Conservation (phyloP, 176 grass and related monocot genomes). For the Cenchrus purpureus region DNA sequence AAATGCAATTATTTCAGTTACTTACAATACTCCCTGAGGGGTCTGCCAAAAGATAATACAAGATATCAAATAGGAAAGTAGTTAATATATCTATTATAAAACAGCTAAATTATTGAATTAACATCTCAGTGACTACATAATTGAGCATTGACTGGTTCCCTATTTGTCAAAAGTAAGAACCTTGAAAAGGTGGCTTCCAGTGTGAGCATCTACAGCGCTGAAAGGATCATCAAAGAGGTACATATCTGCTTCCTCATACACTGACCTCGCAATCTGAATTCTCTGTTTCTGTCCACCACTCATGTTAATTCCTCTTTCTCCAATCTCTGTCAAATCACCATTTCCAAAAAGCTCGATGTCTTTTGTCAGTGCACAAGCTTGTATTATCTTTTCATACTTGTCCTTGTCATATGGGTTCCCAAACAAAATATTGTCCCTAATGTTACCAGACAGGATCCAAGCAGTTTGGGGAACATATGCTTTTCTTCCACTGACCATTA, state of each 20-base stretch:
- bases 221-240: slow-evolving; percentile 98
- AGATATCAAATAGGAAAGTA: neutral
- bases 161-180: slow-evolving; percentile 46
- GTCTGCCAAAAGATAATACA: neutral
- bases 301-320: slow-evolving; percentile 99
- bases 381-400: slow-evolving; percentile 80
- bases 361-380: slow-evolving; percentile 80
- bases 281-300: slow-evolving; percentile 97
- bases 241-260: slow-evolving; percentile 84
- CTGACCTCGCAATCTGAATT: slow-evolving; percentile 95
- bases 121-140: neutral
- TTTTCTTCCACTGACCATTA: slow-evolving; percentile 79
- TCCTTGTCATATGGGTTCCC: slow-evolving; percentile 74
- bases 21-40: neutral
- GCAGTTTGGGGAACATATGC: slow-evolving; percentile 96
- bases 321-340: slow-evolving; percentile 95
- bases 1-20: neutral
- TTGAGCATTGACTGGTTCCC: neutral
- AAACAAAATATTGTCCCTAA: slow-evolving; percentile 95
- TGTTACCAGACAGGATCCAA: slow-evolving; percentile 94
- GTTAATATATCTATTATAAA: neutral
- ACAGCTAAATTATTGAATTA: neutral
- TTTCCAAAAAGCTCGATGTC: slow-evolving; percentile 90
- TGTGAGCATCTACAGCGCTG: slow-evolving; percentile 96
- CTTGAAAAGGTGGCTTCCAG: slow-evolving; percentile 91